Conservation (phyloP, 2,329 filamentous ascomycete species). For the Colletotrichum filicis region DNA sequence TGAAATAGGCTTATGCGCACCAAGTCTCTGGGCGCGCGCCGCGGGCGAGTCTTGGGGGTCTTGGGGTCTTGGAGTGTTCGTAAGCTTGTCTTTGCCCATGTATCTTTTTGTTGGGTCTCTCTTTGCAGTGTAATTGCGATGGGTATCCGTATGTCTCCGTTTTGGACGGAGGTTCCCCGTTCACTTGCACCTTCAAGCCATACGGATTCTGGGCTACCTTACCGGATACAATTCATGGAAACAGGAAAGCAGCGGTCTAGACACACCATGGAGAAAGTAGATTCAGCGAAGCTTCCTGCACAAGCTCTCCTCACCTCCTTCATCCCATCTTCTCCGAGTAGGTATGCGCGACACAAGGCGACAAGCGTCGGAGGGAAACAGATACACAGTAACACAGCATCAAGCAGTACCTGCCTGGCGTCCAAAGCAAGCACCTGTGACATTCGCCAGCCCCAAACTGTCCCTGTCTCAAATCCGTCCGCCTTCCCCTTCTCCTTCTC, state of each 20-base stretch:
- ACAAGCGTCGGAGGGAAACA: neutral
- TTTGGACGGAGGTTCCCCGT: neutral
- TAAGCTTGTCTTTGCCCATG: neutral
- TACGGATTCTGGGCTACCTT: no score
- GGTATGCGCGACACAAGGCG: neutral
- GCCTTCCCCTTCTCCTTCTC: neutral
- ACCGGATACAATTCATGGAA: neutral
- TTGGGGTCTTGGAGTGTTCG: conserved; percentile 2
- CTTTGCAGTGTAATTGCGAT: neutral
- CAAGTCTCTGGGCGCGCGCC: conserved; percentile 26
- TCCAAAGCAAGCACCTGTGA: neutral
- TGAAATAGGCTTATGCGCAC: conserved; percentile 27
- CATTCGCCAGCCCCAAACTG: conserved; percentile 18
- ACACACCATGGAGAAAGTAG: no score
- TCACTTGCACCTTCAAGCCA: no score
- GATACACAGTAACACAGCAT: conserved; percentile 20
- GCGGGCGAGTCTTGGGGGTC: neutral
- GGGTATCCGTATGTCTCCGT: neutral
- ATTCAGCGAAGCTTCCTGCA: neutral
- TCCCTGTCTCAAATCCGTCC: conserved; percentile 26
- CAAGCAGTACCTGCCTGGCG: neutral
- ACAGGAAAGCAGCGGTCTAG: no score
- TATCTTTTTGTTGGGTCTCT: neutral
- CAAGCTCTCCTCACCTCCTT: neutral
- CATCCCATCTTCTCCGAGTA: neutral